phyloP scores from a whole-genome alignment of 2,329 filamentous ascomycete genomes.

The Phyllosticta capitalensis region DNA sequence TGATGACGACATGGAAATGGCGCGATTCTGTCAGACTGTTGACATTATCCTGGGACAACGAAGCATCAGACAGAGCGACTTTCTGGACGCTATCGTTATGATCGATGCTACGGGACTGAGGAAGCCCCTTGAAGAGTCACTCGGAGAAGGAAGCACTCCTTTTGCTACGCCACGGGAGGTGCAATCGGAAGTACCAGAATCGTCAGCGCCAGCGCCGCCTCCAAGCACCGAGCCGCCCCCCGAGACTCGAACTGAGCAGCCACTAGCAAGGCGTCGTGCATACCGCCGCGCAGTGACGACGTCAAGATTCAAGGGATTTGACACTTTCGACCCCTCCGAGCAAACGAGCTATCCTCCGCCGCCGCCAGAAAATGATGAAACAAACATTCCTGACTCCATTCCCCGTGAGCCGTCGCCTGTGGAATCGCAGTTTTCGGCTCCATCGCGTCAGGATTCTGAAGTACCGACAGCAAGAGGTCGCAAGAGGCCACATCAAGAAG shows the following conservation, averaged over 20 bases:
- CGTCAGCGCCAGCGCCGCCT: background rate
- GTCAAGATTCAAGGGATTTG: constrained; percentile 64
- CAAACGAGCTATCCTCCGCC: background rate
- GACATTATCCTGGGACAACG: constrained; percentile 57
- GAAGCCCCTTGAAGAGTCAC: constrained; percentile 46
- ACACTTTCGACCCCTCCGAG: constrained; percentile 40
- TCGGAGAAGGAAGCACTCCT: background rate
- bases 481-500: constrained; percentile 2
- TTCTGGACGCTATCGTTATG: constrained; percentile 79
- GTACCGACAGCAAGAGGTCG: background rate
- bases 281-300: constrained; percentile 23
- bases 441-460: background rate
- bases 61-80: constrained; percentile 80
- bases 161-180: background rate
- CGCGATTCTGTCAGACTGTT: background rate
- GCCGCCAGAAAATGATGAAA: background rate
- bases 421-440: background rate
- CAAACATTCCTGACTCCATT: background rate
- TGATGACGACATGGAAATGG: constrained; percentile 52
- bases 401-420: constrained; percentile 20
- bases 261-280: background rate
- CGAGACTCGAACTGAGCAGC: background rate
- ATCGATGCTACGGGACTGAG: constrained; percentile 66
- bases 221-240: background rate
- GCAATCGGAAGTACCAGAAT: background rate